Conservation (phyloP, 306 rosid species). For the Lagenaria siceraria region DNA sequence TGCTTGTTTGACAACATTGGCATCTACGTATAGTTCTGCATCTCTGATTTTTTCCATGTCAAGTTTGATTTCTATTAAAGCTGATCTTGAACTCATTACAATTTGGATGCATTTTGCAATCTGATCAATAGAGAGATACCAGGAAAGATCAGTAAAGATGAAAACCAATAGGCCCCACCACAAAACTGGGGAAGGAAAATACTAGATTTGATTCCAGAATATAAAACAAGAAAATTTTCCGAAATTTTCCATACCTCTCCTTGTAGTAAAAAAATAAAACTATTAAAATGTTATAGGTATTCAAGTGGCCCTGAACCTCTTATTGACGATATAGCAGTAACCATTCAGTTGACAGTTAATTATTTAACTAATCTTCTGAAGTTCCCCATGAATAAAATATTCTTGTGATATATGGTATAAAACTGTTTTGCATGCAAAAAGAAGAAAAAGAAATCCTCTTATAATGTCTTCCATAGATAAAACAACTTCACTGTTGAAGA, state of each 20-base stretch:
- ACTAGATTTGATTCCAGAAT: neutral
- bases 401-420: neutral
- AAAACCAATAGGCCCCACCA: neutral
- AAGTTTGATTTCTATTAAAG: constrained; percentile 45
- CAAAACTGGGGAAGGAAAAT: neutral
- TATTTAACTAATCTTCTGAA: neutral
- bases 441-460: neutral
- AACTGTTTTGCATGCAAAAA: neutral
- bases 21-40: constrained; percentile 56
- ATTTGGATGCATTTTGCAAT: constrained; percentile 63
- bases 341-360: neutral
- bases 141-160: neutral
- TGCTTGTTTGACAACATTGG: constrained; percentile 58
- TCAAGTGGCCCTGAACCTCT: neutral
- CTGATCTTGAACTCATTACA: constrained; percentile 41
- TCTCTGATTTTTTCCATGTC: constrained; percentile 58
- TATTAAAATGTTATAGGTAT: neutral
- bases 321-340: neutral
- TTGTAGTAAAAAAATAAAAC: neutral
- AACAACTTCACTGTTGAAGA: no score
- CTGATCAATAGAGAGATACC: constrained; percentile 22
- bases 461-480: no score
- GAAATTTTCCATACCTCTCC: neutral
- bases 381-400: neutral
- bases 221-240: neutral